Evolutionary conservation across 768 basidiomycete genomes (phyloP).

Genomic region (Boletus eberwhitei): DNA sequence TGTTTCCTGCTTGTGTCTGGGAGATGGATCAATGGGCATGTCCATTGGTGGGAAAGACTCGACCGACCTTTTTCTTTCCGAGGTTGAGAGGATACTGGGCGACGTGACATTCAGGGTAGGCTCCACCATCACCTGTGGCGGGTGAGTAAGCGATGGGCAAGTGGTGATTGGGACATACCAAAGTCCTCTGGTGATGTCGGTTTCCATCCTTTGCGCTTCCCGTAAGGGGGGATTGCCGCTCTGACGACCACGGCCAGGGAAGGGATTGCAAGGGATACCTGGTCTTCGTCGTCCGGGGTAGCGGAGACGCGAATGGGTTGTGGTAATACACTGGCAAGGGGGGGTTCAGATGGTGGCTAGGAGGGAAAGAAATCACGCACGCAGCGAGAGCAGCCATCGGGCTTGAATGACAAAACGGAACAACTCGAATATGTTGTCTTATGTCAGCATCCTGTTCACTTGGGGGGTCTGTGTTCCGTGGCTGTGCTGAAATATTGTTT

Average conservation of each 20-base stretch:
- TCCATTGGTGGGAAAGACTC: neutral
- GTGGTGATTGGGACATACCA: slow-evolving; percentile 45
- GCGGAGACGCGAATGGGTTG: slow-evolving; percentile 54
- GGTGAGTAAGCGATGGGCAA: neutral
- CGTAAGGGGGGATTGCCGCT: slow-evolving; percentile 72
- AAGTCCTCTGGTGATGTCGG: slow-evolving; percentile 82
- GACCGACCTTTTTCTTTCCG: slow-evolving; percentile 87
- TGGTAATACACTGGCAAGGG: slow-evolving; percentile 56
- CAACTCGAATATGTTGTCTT: slow-evolving; percentile 9
- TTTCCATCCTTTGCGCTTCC: slow-evolving; percentile 82
- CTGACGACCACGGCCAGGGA: slow-evolving; percentile 47
- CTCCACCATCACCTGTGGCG: slow-evolving; percentile 72
- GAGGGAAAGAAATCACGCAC: slow-evolving; percentile 43
- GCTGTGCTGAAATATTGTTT: slow-evolving; percentile 19
- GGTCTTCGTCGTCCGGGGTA: slow-evolving; percentile 61
- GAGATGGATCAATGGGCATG: neutral
- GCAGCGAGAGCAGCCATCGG: slow-evolving; percentile 69
- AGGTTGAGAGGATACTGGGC: slow-evolving; percentile 97
- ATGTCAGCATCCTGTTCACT: slow-evolving; percentile 21
- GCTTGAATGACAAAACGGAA: slow-evolving; percentile 20
- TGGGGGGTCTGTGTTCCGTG: slow-evolving; percentile 23
- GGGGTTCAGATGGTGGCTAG: slow-evolving; percentile 2
- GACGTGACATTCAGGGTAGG: slow-evolving; percentile 93
- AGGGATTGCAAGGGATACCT: slow-evolving; percentile 30
- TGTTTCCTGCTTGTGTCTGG: slow-evolving; percentile 88